These are phyloP conservation scores for Penicillium sp. DNA, from an alignment of 2,329 filamentous ascomycete genomes.

Conservation along the genomic window DNA sequence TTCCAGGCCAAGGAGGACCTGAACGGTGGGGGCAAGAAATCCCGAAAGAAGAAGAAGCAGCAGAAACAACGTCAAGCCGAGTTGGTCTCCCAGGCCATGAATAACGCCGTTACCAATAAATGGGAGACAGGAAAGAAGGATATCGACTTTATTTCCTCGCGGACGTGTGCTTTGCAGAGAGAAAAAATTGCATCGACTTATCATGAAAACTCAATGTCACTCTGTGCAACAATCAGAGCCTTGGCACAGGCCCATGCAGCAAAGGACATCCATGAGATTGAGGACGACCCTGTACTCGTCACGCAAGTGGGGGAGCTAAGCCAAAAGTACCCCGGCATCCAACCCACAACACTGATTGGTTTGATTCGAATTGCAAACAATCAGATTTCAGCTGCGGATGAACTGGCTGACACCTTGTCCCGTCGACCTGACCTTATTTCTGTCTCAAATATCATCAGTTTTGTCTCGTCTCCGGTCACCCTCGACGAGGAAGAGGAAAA, in stretches of 20 bases:
- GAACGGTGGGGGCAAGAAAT: slow-evolving; percentile 39
- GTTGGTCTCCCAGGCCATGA: slow-evolving; percentile 14
- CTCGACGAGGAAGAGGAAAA: slow-evolving; percentile 24
- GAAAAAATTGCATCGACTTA: slow-evolving; percentile 57
- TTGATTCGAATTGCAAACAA: slow-evolving; percentile 58
- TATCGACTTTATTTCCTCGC: slow-evolving; percentile 59
- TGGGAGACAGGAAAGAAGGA: slow-evolving; percentile 59
- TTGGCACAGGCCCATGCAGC: slow-evolving; percentile 52
- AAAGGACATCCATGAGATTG: slow-evolving; percentile 33
- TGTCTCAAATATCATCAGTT: slow-evolving; percentile 44
- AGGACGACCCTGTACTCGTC: slow-evolving; percentile 45
- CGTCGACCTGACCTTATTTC: slow-evolving; percentile 32
- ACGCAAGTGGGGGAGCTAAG: slow-evolving; percentile 54
- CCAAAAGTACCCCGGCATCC: slow-evolving; percentile 54
- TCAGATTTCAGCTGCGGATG: slow-evolving; percentile 57
- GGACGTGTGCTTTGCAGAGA: slow-evolving; percentile 47
- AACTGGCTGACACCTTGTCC: slow-evolving; percentile 57
- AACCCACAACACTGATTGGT: slow-evolving; percentile 49
- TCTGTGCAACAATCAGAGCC: slow-evolving; percentile 54
- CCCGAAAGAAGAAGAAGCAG: slow-evolving; percentile 40
- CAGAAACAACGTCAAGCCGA: slow-evolving; percentile 17
- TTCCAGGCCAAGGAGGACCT: slow-evolving; percentile 63
- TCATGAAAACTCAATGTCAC: slow-evolving; percentile 56
- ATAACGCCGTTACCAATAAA: slow-evolving; percentile 44
- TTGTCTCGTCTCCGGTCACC: slow-evolving; percentile 34